Evolutionary conservation across 2,329 filamentous ascomycete species (phyloP).

Genomic region (Colletotrichum tofieldiae): DNA sequence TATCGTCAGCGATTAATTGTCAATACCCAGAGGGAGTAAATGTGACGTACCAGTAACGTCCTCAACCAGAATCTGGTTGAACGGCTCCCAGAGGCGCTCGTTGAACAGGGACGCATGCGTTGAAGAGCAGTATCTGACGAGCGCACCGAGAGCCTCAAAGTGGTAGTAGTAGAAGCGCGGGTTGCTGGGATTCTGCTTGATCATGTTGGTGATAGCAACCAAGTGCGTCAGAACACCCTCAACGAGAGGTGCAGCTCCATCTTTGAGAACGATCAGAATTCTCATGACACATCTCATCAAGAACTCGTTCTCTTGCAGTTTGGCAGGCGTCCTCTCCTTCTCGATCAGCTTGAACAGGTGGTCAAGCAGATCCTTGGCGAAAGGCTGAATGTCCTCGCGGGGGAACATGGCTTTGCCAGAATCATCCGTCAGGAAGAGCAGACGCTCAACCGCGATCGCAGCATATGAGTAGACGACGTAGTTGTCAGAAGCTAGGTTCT

Average conservation of each 20-base stretch:
- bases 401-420: constrained; percentile 84
- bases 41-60: constrained; percentile 80
- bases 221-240: constrained; percentile 88
- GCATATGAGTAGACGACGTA: constrained; percentile 99
- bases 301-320: constrained; percentile 99
- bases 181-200: constrained; percentile 96
- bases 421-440: constrained; percentile 86
- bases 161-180: constrained; percentile 99
- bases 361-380: constrained; percentile 88
- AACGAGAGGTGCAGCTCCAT: constrained; percentile 80
- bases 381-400: constrained; percentile 82
- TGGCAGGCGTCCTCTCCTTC: constrained; percentile 86
- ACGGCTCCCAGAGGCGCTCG: constrained; percentile 84
- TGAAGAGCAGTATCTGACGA: constrained; percentile 82
- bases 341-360: constrained; percentile 95
- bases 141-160: constrained; percentile 93
- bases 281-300: constrained; percentile 99
- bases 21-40: not conserved
- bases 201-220: constrained; percentile 90
- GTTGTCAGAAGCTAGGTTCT: constrained; percentile 89
- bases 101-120: constrained; percentile 83
- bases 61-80: constrained; percentile 83
- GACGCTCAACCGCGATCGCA: constrained; percentile 95
- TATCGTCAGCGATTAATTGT: constrained; percentile 49
- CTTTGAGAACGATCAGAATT: constrained; percentile 93